Evolutionary conservation across 352 stramenopile species (phyloP), one percentile per base, ranked within the genome.

Genomic region (Pythium sukuiense): DNA sequence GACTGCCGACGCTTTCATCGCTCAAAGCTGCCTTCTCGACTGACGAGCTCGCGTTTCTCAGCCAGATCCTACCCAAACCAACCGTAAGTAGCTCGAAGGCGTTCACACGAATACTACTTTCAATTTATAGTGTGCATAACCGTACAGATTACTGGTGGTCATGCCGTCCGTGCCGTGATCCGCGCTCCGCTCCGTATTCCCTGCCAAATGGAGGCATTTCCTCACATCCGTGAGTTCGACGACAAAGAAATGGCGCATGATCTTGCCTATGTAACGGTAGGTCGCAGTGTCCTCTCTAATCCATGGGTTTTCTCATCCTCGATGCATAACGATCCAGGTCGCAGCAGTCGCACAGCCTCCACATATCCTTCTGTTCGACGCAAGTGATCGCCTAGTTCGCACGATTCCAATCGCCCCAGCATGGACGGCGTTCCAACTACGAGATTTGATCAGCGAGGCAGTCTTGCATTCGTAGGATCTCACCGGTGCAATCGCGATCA

Each of bases 371-470:
- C 77, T 79, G 55, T 85, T 79, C n/a, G 70, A 85, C 13, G 53
- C 29, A 2, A 53, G 54, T 2, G 67, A 76, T 27, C 61, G 68
- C 7, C 64, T 85, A 13, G 72, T 82, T 46, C 45, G 61, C 6
- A 71, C 61, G 1, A 43, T 81, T 48, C 65, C 76, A 0, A 68
- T 85, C 11, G 69, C 65, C 9, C 66, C 74, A n/a, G 50, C 65
- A 7, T 85, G 74, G 77, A 82, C 72, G 6, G 45, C 58, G n/a
- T 85, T 75, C 48, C 62, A 85, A 41, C 63, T 85, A 5, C 74
- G 74, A 13, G 74, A 82, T 20, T 43, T 73, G 18, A 67, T 85
- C 20, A 12, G 32, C 8, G 63, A 69, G 9, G 62, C 46, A 2
- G 49, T 41, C 1, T 18, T 37, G 32, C 32, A 24, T 24, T 24